Conservation (phyloP, 305 asterid species). For the Stenogyne calaminthoides region DNA sequence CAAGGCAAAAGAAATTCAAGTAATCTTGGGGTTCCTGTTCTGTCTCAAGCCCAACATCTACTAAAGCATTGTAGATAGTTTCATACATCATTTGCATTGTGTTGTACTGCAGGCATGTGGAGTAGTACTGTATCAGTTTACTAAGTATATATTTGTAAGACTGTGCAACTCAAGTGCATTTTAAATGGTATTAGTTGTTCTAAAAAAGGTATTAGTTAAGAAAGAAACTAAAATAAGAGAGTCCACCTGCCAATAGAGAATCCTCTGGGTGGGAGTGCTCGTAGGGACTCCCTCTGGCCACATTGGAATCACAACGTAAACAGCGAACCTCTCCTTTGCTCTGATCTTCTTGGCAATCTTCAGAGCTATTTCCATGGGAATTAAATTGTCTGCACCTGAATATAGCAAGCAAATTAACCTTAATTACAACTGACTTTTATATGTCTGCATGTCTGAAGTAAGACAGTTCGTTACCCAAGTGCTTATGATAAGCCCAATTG, state of each 20-base stretch:
- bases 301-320: constrained; percentile 67
- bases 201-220: too few relatives aligned
- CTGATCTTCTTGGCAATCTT: constrained; percentile 62
- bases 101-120: constrained; percentile 51
- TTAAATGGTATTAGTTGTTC: too few relatives aligned
- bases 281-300: constrained; percentile 81
- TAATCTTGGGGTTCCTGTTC: constrained; percentile 73
- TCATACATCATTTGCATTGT: constrained; percentile 91
- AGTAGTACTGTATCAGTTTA: neutral
- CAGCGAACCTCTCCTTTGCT: constrained; percentile 66
- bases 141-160: neutral
- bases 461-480: constrained; percentile 47
- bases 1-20: constrained; percentile 78
- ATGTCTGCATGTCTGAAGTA: neutral
- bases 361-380: constrained; percentile 77
- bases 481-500: constrained; percentile 58
- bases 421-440: neutral
- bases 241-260: constrained; percentile 72
- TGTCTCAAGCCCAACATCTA: constrained; percentile 54
- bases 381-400: constrained; percentile 70
- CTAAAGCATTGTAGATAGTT: constrained; percentile 63
- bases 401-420: neutral
- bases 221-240: neutral
- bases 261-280: constrained; percentile 65
- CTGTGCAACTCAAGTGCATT: too few relatives aligned